Percentiles rank a stretch among this genome's conserved stretches.
Conservation (phyloP, 225 moss, liverwort and hornwort species). For the Thuidium tamariscinum region DNA sequence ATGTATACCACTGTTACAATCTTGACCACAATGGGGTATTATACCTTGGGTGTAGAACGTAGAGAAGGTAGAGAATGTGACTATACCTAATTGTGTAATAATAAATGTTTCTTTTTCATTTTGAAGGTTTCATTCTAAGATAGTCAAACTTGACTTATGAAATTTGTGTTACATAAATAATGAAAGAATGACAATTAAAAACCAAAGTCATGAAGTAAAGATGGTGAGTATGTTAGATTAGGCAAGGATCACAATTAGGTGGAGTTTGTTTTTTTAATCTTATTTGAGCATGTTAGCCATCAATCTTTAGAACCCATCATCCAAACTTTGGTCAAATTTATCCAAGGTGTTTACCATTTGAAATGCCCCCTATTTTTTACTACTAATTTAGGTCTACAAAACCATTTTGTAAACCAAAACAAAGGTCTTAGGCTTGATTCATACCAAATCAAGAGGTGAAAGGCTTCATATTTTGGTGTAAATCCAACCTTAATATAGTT, state of each 20-base stretch:
- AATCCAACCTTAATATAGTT: accelerated
- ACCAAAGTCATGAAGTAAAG: background rate
- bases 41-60: too few relatives aligned
- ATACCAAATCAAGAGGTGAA: too few relatives aligned
- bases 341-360: background rate
- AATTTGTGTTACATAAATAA: background rate
- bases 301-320: background rate
- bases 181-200: background rate
- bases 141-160: background rate
- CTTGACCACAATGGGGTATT: too few relatives aligned
- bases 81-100: background rate
- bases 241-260: background rate
- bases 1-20: too few relatives aligned
- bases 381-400: background rate
- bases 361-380: background rate
- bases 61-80: too few relatives aligned
- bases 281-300: background rate
- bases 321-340: background rate
- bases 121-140: background rate
- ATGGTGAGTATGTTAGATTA: background rate
- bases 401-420: too few relatives aligned
- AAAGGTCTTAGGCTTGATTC: too few relatives aligned
- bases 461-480: background rate
- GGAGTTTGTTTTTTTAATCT: too few relatives aligned
- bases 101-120: background rate